Evolutionary conservation across 768 basidiomycete genomes (phyloP).

Genomic region (Phlebiopsis flavidoalba): DNA sequence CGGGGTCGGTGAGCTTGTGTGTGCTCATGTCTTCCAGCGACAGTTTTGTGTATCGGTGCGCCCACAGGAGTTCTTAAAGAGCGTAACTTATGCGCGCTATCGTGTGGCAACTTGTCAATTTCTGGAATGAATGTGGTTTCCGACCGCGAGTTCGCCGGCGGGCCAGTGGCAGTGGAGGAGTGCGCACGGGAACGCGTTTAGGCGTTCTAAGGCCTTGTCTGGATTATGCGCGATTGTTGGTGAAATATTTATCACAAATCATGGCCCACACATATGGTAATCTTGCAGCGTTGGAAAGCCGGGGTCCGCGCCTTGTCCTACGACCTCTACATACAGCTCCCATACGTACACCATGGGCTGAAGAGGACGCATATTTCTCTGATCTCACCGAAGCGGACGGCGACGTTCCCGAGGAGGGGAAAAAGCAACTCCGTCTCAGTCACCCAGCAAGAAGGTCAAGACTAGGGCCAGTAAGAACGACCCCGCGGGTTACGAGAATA

Average conservation of each 20-base stretch:
- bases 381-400: constrained; percentile 26
- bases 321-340: no score
- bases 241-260: not conserved
- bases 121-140: no score
- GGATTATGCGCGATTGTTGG: not conserved
- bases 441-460: constrained; percentile 7
- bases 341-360: not conserved
- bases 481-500: constrained; percentile 13
- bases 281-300: no score
- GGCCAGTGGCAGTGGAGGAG: no score
- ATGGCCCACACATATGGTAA: not conserved
- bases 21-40: constrained; percentile 14
- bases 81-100: no score
- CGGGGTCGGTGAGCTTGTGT: constrained; percentile 22
- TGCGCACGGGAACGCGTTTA: not conserved
- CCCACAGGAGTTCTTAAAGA: no score
- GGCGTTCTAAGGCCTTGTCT: not conserved
- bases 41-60: no score
- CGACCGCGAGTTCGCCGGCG: no score
- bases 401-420: constrained; percentile 16
- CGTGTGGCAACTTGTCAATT: no score
- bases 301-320: no score
- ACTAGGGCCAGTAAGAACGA: constrained; percentile 1
- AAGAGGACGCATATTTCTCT: constrained; percentile 12
- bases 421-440: not conserved